Evolutionary conservation across 73 alveolate species (phyloP).

Genomic region (Breviolum minutum): DNA sequence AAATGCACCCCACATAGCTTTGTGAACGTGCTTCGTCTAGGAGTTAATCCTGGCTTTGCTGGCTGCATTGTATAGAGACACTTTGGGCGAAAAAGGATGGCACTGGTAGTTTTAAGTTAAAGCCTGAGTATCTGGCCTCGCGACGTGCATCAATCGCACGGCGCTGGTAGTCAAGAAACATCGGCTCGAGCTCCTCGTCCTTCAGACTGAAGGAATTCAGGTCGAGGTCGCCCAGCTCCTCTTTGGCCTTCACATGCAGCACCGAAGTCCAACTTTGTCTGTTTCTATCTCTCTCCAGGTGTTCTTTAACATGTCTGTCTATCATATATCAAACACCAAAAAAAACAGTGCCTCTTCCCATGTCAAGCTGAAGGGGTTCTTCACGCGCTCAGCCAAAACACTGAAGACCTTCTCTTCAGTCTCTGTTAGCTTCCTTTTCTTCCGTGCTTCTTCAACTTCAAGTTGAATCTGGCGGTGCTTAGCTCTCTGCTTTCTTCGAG

Average conservation of each 20-base stretch:
- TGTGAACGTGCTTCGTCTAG: too few relatives aligned
- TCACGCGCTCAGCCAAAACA: conserved; percentile 60
- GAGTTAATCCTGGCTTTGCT: too few relatives aligned
- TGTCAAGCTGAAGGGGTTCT: conserved; percentile 88
- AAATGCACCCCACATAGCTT: too few relatives aligned
- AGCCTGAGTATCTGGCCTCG: conserved; percentile 22
- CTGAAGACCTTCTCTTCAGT: conserved; percentile 74
- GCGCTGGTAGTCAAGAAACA: conserved; percentile 61
- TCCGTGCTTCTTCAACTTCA: conserved; percentile 78
- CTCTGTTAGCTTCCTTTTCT: conserved; percentile 71
- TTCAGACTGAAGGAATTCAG: conserved; percentile 4
- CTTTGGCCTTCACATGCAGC: conserved; percentile 32
- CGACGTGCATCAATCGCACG: conserved; percentile 87
- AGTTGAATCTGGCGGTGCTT: conserved; percentile 79
- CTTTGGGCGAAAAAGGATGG: background rate
- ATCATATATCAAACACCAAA: background rate
- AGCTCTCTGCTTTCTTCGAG: conserved; percentile 53
- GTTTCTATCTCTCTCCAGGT: too few relatives aligned
- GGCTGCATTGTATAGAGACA: background rate
- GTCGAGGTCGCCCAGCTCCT: conserved; percentile 31
- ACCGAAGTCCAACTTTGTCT: background rate
- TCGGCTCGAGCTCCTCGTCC: conserved; percentile 75
- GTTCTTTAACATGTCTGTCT: too few relatives aligned
- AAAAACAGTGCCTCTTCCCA: conserved; percentile 68
- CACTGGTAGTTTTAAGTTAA: background rate